phyloP scores from a whole-genome alignment of 2,329 filamentous ascomycete genomes.

The Trichoderma breve region DNA sequence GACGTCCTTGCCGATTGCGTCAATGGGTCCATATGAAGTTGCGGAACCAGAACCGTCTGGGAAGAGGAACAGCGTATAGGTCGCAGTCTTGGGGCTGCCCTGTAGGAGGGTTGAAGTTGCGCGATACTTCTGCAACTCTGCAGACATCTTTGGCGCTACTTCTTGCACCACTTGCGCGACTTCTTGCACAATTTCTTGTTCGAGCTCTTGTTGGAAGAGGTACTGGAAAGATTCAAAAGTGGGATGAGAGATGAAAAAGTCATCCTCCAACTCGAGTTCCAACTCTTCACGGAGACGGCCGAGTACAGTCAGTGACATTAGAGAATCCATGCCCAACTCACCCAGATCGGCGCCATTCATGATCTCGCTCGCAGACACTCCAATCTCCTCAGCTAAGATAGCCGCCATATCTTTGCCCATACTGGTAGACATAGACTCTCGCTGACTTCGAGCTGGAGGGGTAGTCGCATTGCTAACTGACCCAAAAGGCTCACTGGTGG shows the following conservation, averaged over 20 bases:
- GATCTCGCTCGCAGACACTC: slow-evolving; percentile 16
- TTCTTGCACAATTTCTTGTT: background rate
- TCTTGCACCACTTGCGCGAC: background rate
- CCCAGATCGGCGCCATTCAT: slow-evolving; percentile 48
- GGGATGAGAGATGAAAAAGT: slow-evolving; percentile 51
- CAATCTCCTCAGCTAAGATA: slow-evolving; percentile 20
- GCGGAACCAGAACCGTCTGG: slow-evolving; percentile 59
- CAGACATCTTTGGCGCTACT: background rate
- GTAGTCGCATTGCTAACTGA: background rate
- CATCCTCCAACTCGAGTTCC: slow-evolving; percentile 52
- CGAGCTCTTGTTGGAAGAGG: background rate
- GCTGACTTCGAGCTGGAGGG: background rate
- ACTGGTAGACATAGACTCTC: background rate
- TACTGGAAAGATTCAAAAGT: slow-evolving; percentile 54
- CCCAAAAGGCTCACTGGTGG: background rate
- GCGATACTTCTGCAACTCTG: slow-evolving; percentile 11
- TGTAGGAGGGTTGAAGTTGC: slow-evolving; percentile 15
- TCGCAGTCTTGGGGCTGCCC: slow-evolving; percentile 9
- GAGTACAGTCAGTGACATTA: slow-evolving; percentile 57
- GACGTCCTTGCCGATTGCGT: slow-evolving; percentile 41
- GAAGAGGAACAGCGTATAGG: slow-evolving; percentile 28
- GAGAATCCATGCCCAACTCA: slow-evolving; percentile 58
- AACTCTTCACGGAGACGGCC: slow-evolving; percentile 57
- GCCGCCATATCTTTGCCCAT: background rate
- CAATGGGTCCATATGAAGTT: slow-evolving; percentile 56